Percentiles rank a stretch among this genome's conserved stretches.
phyloP scores from a whole-genome alignment of 139 green algal species.

The Asterochloris sp. region DNA sequence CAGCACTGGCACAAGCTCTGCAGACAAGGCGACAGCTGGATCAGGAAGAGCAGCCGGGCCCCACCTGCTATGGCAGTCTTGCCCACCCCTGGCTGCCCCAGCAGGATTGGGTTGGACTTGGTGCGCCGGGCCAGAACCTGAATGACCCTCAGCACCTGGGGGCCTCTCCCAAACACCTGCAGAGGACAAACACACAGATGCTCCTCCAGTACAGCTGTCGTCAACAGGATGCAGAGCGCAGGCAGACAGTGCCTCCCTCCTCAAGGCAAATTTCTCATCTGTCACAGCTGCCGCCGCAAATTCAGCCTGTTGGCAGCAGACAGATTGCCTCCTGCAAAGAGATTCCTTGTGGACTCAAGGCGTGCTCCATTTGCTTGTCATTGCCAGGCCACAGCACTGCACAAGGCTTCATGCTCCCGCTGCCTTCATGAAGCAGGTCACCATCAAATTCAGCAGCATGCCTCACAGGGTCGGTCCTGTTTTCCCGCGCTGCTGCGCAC shows the following conservation, averaged over 20 bases:
- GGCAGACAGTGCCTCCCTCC: too few species aligned
- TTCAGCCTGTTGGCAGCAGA: too few species aligned
- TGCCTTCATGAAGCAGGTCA: too few species aligned
- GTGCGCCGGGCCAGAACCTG: slow-evolving; percentile 85
- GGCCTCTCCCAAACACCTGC: slow-evolving; percentile 81
- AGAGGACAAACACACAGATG: not conserved
- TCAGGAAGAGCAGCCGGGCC: not conserved
- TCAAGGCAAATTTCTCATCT: too few species aligned
- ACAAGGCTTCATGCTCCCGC: too few species aligned
- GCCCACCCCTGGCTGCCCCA: slow-evolving; percentile 93
- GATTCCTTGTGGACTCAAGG: too few species aligned
- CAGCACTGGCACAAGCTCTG: not conserved
- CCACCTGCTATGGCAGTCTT: slow-evolving; percentile 82
- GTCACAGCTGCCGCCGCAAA: too few species aligned
- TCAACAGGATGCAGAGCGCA: too few species aligned
- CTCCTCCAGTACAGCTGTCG: not conserved
- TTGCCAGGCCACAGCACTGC: too few species aligned
- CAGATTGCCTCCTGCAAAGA: too few species aligned
- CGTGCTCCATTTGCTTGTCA: too few species aligned
- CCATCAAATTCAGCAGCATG: not conserved
- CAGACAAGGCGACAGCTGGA: not conserved
- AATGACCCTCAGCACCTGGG: slow-evolving; percentile 82
- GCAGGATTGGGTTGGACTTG: slow-evolving; percentile 98
- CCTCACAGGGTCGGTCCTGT: slow-evolving; percentile 83
- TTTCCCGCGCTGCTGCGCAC: slow-evolving; percentile 59